A percentile compares a stretch with the other conserved stretches of the same genome.
phyloP scores from a whole-genome alignment of 1,284 basidiomycete species.

The Neolentinus lepideus region DNA sequence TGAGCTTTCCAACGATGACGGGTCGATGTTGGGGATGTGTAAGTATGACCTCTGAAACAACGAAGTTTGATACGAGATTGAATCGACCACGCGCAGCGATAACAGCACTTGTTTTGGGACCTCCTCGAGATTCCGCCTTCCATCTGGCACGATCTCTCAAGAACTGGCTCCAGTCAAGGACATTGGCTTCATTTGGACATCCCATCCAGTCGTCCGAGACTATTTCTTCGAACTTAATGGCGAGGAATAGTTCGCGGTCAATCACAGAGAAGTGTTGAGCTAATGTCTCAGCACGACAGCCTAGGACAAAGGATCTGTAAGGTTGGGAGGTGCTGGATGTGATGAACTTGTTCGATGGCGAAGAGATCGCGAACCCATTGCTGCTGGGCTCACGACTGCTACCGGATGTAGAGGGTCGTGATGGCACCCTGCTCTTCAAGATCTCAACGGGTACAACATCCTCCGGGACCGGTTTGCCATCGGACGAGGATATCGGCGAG shows the following conservation, averaged over 20 bases:
- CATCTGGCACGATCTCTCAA: constrained; percentile 68
- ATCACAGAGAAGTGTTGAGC: constrained; percentile 84
- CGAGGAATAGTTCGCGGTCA: constrained; percentile 80
- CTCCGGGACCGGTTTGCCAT: constrained; percentile 45
- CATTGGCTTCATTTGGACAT: constrained; percentile 53
- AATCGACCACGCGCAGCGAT: constrained; percentile 80
- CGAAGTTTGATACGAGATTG: constrained; percentile 81
- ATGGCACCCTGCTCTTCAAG: constrained; percentile 46
- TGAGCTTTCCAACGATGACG: constrained; percentile 70
- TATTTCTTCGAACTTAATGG: constrained; percentile 79
- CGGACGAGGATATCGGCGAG: constrained; percentile 14
- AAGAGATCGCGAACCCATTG: constrained; percentile 10
- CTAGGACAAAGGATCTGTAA: constrained; percentile 64
- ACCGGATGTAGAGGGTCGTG: constrained; percentile 27
- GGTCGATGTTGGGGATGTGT: constrained; percentile 63
- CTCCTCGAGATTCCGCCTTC: constrained; percentile 53
- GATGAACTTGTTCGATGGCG: constrained; percentile 21
- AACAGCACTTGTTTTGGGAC: constrained; percentile 62
- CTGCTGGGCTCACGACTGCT: constrained; percentile 14
- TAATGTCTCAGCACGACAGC: constrained; percentile 50
- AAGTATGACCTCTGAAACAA: constrained; percentile 71
- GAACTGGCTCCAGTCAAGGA: constrained; percentile 80
- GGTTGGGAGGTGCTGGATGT: constrained; percentile 24
- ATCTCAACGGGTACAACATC: constrained; percentile 64
- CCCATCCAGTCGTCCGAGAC: constrained; percentile 62